Percentiles rank a stretch among this genome's conserved stretches.
These are phyloP conservation scores for Ensete ventricosum DNA, from an alignment of 176 grass and related monocot species.

Conservation along the genomic window DNA sequence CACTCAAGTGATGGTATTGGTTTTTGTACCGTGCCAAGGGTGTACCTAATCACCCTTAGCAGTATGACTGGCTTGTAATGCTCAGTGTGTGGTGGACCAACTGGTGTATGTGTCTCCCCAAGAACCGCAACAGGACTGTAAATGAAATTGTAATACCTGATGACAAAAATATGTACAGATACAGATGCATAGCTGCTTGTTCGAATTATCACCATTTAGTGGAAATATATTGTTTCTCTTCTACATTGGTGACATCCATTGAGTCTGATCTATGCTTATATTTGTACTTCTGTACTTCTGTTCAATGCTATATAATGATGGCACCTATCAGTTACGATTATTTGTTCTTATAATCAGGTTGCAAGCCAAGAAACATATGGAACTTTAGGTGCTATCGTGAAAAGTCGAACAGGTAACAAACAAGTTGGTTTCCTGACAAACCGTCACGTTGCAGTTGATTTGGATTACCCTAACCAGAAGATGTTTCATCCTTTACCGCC, in stretches of 20 bases:
- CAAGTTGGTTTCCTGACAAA: slow-evolving; percentile 97
- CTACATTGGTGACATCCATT: no score
- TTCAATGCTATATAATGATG: background rate
- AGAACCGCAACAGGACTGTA: background rate
- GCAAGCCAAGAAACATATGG: slow-evolving; percentile 97
- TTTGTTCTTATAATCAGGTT: slow-evolving; percentile 38
- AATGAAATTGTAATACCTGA: background rate
- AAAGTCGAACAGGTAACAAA: slow-evolving; percentile 75
- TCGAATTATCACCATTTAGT: no score
- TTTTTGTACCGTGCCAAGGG: no score
- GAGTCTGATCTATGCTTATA: no score
- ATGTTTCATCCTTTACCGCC: slow-evolving; percentile 98
- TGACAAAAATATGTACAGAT: background rate
- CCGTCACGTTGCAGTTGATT: slow-evolving; percentile 84
- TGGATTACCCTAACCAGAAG: slow-evolving; percentile 98
- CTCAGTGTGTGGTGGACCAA: no score
- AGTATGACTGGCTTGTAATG: no score
- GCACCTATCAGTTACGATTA: slow-evolving; percentile 4
- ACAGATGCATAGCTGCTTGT: background rate
- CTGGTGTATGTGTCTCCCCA: no score
- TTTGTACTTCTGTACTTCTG: background rate
- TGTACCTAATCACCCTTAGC: no score
- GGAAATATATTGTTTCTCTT: no score
- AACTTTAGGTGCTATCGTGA: slow-evolving; percentile 91
- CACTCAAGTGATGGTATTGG: no score